Percentiles rank a stretch among this genome's conserved stretches.
phyloP scores from a whole-genome alignment of 1,139 yeast genomes.

The Debaryomyces coudertii region DNA sequence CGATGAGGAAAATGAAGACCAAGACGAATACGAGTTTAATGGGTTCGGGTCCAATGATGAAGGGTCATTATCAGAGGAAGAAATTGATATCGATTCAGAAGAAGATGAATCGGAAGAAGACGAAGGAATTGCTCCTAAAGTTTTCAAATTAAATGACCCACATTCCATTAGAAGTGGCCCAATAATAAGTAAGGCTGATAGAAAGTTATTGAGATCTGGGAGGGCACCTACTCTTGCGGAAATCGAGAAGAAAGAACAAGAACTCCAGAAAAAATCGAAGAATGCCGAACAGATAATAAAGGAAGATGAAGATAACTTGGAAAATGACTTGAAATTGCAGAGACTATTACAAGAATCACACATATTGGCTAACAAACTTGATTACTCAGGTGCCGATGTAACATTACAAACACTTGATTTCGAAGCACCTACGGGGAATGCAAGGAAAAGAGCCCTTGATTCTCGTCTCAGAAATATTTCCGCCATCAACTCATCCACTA shows the following conservation, averaged over 20 bases:
- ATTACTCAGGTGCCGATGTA: constrained; percentile 75
- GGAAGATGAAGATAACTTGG: constrained; percentile 57
- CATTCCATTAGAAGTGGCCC: constrained; percentile 21
- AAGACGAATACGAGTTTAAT: constrained; percentile 21
- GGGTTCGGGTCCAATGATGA: constrained; percentile 21
- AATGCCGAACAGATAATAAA: constrained; percentile 24
- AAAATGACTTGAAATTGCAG: constrained; percentile 83
- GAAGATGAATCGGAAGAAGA: constrained; percentile 20
- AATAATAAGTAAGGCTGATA: constrained; percentile 32
- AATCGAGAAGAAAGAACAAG: constrained; percentile 29
- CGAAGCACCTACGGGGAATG: constrained; percentile 78
- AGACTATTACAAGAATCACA: constrained; percentile 84
- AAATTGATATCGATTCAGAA: constrained; percentile 17
- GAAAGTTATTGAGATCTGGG: constrained; percentile 40
- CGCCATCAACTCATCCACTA: constrained; percentile 47
- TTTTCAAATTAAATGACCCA: constrained; percentile 35
- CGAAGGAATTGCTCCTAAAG: constrained; percentile 37
- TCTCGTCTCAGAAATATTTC: constrained; percentile 64
- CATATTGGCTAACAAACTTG: constrained; percentile 61
- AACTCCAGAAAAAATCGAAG: constrained; percentile 35
- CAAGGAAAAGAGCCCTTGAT: constrained; percentile 73
- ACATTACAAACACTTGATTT: constrained; percentile 67
- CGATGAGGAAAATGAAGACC: constrained; percentile 18
- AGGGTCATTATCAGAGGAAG: constrained; percentile 18
- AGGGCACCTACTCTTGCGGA: constrained; percentile 47